phyloP scores from a whole-genome alignment of 345 rosid species.

The Bruguiera gymnorhiza region DNA sequence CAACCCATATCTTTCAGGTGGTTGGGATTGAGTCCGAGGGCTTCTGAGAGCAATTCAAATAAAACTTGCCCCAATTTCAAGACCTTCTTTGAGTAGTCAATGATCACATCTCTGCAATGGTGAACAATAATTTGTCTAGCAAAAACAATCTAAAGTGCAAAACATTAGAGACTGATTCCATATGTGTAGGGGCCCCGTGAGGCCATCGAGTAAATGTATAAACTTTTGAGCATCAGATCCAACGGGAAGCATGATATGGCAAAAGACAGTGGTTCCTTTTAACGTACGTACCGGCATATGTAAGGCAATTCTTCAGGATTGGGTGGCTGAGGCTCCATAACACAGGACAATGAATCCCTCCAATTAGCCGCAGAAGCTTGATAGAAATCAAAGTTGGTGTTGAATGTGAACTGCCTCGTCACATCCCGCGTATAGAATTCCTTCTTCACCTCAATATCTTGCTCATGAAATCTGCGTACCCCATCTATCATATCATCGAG shows the following conservation, averaged over 20 bases:
- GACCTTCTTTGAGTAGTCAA: neutral
- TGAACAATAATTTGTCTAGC: neutral
- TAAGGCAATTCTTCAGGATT: constrained; percentile 11
- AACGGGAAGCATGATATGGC: too few relatives aligned
- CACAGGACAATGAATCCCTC: constrained; percentile 7
- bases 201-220: too few relatives aligned
- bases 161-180: too few relatives aligned
- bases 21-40: constrained; percentile 6
- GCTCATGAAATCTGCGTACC: constrained; percentile 13
- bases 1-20: constrained; percentile 17
- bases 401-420: neutral
- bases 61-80: neutral
- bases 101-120: constrained; percentile 8
- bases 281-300: neutral
- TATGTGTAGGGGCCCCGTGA: too few relatives aligned
- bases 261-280: neutral
- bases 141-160: too few relatives aligned
- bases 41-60: constrained; percentile 14
- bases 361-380: constrained; percentile 3
- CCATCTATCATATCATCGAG: constrained; percentile 16
- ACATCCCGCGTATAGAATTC: constrained; percentile 11
- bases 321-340: constrained; percentile 8
- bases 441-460: constrained; percentile 11
- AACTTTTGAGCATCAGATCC: too few relatives aligned
- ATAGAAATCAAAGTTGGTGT: constrained; percentile 12